phyloP scores from a whole-genome alignment of 495 filamentous ascomycete genomes.

The Penicillium daleae region DNA sequence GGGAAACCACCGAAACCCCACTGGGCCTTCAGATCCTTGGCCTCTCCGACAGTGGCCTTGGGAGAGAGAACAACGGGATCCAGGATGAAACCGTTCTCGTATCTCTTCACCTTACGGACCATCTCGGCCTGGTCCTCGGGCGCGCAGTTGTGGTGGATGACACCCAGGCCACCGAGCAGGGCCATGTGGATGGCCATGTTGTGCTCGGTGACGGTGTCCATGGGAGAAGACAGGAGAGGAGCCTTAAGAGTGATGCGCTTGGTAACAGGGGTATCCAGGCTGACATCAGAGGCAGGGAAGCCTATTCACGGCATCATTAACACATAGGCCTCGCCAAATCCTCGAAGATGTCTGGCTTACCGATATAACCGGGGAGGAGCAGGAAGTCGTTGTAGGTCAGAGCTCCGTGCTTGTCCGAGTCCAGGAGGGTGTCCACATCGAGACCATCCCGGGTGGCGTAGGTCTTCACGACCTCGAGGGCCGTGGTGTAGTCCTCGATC shows the following conservation, averaged over 20 bases:
- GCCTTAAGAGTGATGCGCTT: slow-evolving; percentile 93
- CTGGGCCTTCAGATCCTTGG: slow-evolving; percentile 89
- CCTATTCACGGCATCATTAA: slow-evolving; percentile 42
- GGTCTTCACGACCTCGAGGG: slow-evolving; percentile 73
- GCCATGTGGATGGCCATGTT: slow-evolving; percentile 99
- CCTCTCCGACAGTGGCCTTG: slow-evolving; percentile 86
- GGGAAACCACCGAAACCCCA: slow-evolving; percentile 99
- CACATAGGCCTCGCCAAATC: slow-evolving; percentile 3
- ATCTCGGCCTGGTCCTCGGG: slow-evolving; percentile 95
- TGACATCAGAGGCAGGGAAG: slow-evolving; percentile 89
- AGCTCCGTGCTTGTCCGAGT: slow-evolving; percentile 85
- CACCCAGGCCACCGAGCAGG: slow-evolving; percentile 90
- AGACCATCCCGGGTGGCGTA: slow-evolving; percentile 83
- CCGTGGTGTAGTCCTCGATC: slow-evolving; percentile 63
- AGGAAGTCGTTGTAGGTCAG: slow-evolving; percentile 85
- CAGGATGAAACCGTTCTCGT: slow-evolving; percentile 98
- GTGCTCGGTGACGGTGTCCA: slow-evolving; percentile 99
- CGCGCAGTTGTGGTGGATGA: slow-evolving; percentile 99
- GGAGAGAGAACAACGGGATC: slow-evolving; percentile 93
- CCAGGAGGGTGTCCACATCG: slow-evolving; percentile 76
- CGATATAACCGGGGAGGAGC: slow-evolving; percentile 67
- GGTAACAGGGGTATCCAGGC: slow-evolving; percentile 87
- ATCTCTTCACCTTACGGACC: slow-evolving; percentile 98
- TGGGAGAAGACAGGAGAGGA: slow-evolving; percentile 93
- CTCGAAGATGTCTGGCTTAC: slow-evolving; percentile 41